A percentile compares a stretch with the other conserved stretches of the same genome.
Evolutionary conservation across 2,329 filamentous ascomycete genomes (phyloP).

Genomic region (Gyromitra esculenta): DNA sequence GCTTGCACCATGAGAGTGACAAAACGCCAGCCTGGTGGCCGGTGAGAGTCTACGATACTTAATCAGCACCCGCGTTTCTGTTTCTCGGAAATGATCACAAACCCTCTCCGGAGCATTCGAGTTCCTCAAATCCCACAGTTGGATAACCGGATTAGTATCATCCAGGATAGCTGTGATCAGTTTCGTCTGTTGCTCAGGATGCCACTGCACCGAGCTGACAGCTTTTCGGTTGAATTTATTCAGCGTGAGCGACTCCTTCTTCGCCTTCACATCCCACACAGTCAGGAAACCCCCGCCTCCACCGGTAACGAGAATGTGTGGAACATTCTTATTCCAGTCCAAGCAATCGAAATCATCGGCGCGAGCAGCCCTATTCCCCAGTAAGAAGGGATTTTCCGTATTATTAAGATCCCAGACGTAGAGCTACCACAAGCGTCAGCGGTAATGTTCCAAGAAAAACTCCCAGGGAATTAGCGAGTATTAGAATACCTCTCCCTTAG

Average conservation of each 20-base stretch:
- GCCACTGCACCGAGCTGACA: conserved; percentile 96
- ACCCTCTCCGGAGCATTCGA: conserved; percentile 86
- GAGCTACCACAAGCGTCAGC: conserved; percentile 63
- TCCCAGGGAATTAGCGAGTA: neutral
- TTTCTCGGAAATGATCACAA: conserved; percentile 51
- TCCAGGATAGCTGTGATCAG: conserved; percentile 91
- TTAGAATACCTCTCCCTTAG: conserved; percentile 78
- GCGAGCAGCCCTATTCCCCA: conserved; percentile 86
- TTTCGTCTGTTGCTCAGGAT: conserved; percentile 92
- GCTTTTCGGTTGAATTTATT: conserved; percentile 90
- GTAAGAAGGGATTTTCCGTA: conserved; percentile 82
- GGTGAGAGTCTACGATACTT: conserved; percentile 71
- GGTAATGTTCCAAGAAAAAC: neutral
- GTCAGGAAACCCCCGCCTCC: conserved; percentile 94
- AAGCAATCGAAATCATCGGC: conserved; percentile 95
- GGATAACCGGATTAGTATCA: conserved; percentile 85
- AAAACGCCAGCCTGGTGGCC: conserved; percentile 95
- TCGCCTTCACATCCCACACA: conserved; percentile 97
- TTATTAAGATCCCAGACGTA: conserved; percentile 96
- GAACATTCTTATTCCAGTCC: conserved; percentile 98
- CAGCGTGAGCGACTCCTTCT: conserved; percentile 94
- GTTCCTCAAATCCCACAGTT: conserved; percentile 94
- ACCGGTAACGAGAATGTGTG: conserved; percentile 94
- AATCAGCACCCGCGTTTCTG: conserved; percentile 39
- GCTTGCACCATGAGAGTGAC: conserved; percentile 92